Evolutionary conservation across 2,329 filamentous ascomycete genomes (phyloP).

Genomic region (Alternaria postmessia): DNA sequence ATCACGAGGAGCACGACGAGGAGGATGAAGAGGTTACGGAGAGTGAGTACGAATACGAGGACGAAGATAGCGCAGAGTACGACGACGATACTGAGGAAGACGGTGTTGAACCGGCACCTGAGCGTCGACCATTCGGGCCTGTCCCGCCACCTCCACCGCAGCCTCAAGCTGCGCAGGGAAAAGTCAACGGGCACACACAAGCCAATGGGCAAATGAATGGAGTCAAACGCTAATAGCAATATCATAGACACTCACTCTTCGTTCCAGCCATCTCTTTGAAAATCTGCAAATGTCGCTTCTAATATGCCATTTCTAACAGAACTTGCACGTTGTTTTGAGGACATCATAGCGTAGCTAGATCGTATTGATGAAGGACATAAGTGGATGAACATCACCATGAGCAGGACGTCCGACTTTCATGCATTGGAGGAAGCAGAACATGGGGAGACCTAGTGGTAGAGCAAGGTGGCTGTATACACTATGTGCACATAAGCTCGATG

Average conservation of each 20-base stretch:
- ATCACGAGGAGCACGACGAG: constrained; percentile 40
- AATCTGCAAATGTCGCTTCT: constrained; percentile 2
- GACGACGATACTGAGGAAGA: constrained; percentile 67
- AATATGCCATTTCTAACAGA: neutral
- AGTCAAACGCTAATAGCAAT: constrained; percentile 46
- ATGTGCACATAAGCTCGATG: neutral
- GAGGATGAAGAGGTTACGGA: constrained; percentile 64
- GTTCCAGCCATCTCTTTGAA: neutral
- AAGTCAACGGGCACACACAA: constrained; percentile 50
- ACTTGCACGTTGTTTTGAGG: neutral
- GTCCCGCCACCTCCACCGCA: constrained; percentile 50
- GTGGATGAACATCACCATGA: neutral
- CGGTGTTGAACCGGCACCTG: constrained; percentile 46
- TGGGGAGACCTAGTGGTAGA: neutral
- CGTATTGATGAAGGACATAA: neutral
- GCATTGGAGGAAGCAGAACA: neutral
- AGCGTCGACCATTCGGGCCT: constrained; percentile 47
- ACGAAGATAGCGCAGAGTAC: constrained; percentile 60
- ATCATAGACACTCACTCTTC: constrained; percentile 18
- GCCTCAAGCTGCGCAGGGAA: constrained; percentile 42
- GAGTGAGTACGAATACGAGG: constrained; percentile 53
- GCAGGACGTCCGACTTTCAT: neutral
- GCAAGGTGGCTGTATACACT: neutral
- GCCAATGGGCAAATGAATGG: constrained; percentile 51
- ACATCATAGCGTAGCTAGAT: neutral